Evolutionary conservation across 2,329 filamentous ascomycete species (phyloP).

Genomic region (Chrysoporthe puriensis): DNA sequence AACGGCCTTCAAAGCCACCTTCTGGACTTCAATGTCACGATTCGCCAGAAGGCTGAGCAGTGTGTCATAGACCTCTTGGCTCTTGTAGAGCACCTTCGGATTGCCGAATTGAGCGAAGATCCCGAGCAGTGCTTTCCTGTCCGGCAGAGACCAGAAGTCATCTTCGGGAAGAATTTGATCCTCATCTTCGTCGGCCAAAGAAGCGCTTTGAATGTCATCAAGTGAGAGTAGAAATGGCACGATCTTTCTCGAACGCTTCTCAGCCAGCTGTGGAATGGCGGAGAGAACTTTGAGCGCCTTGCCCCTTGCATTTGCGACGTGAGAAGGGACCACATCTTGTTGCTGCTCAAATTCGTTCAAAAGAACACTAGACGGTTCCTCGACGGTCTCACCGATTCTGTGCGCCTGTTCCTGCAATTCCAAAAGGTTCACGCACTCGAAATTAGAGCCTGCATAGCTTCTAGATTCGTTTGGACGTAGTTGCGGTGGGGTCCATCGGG

Average conservation of each 20-base stretch:
- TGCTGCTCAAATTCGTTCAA: slow-evolving; percentile 62
- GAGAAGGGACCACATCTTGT: slow-evolving; percentile 58
- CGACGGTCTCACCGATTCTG: slow-evolving; percentile 56
- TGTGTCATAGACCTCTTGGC: slow-evolving; percentile 74
- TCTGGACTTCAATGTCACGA: slow-evolving; percentile 89
- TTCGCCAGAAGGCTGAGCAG: slow-evolving; percentile 79
- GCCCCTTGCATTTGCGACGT: slow-evolving; percentile 64
- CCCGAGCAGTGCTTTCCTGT: slow-evolving; percentile 80
- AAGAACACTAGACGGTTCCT: slow-evolving; percentile 61
- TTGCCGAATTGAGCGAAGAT: slow-evolving; percentile 87
- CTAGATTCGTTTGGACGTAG: slow-evolving; percentile 38
- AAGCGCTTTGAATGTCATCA: slow-evolving; percentile 60
- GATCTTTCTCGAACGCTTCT: slow-evolving; percentile 81
- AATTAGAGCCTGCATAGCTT: slow-evolving; percentile 64
- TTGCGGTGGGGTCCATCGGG: slow-evolving; percentile 53
- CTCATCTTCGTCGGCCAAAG: slow-evolving; percentile 44
- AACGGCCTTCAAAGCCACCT: slow-evolving; percentile 79
- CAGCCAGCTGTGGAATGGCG: slow-evolving; percentile 77
- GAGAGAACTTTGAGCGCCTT: slow-evolving; percentile 81
- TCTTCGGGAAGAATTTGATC: slow-evolving; percentile 43
- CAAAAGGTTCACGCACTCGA: slow-evolving; percentile 79
- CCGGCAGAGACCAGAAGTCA: slow-evolving; percentile 69
- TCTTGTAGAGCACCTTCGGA: slow-evolving; percentile 79
- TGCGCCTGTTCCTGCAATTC: slow-evolving; percentile 58
- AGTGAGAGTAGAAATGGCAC: slow-evolving; percentile 86